These are phyloP conservation scores for Pseudogymnoascus sp. DNA, from an alignment of 2,329 filamentous ascomycete species.

Conservation along the genomic window DNA sequence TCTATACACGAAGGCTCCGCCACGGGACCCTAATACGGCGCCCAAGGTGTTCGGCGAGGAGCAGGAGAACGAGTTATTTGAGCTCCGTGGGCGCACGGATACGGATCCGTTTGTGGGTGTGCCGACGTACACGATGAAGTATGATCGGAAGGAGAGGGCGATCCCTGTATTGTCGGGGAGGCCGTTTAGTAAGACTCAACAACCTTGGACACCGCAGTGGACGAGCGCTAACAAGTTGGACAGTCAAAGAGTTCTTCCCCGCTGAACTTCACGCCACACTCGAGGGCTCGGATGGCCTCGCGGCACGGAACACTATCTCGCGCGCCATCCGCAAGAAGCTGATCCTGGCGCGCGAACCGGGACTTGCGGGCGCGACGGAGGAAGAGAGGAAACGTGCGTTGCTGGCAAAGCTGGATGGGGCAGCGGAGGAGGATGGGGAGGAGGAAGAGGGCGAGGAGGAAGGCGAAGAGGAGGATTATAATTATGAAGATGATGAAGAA, in stretches of 20 bases:
- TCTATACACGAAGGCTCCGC: conserved; percentile 37
- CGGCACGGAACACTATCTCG: conserved; percentile 20
- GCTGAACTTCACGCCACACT: conserved; percentile 48
- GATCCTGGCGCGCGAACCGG: conserved; percentile 19
- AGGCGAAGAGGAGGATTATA: conserved; percentile 41
- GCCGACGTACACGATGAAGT: conserved; percentile 50
- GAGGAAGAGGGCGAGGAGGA: conserved; percentile 35
- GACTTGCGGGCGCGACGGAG: conserved; percentile 11
- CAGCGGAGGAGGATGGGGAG: conserved; percentile 27
- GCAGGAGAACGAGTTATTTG: conserved; percentile 29
- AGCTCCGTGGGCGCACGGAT: conserved; percentile 21
- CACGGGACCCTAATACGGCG: conserved; percentile 27
- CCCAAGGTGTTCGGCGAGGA: conserved; percentile 35
- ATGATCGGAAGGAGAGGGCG: conserved; percentile 46
- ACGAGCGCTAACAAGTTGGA: conserved; percentile 12
- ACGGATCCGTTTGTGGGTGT: conserved; percentile 56
- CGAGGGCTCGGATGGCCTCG: conserved; percentile 30
- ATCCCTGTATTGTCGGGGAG: conserved; percentile 46
- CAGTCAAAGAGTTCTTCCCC: conserved; percentile 51
- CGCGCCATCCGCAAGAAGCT: conserved; percentile 26
- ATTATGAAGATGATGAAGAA: conserved; percentile 53
- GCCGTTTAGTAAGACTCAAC: conserved; percentile 41
- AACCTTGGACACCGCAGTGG: background rate
- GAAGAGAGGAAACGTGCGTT: conserved; percentile 27
- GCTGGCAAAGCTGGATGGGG: conserved; percentile 30